Percentiles rank a stretch among this genome's conserved stretches.
Evolutionary conservation across 179 eudicot genomes (phyloP).

Genomic region (Carnegiea gigantea): DNA sequence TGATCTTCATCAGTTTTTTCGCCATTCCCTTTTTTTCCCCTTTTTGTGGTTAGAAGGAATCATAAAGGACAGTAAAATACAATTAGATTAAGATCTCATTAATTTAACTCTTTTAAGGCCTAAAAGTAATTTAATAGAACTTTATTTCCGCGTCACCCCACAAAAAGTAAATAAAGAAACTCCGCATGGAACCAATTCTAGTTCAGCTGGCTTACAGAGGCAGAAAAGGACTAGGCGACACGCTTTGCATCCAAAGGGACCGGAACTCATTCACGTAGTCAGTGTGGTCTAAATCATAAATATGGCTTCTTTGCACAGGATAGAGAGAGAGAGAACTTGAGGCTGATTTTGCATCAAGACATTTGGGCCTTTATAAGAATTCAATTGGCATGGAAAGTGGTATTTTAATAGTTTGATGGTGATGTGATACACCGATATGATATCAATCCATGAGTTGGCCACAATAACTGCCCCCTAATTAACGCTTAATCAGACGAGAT

Average conservation of each 20-base stretch:
- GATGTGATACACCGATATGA: neutral
- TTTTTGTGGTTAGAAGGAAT: no score
- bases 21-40: no score
- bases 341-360: constrained; percentile 22
- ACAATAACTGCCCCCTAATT: neutral
- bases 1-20: no score
- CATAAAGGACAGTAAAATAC: no score
- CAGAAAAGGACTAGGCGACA: neutral
- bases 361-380: constrained; percentile 9
- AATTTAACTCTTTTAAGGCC: no score
- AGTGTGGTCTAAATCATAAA: neutral
- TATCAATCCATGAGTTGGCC: neutral
- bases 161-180: neutral
- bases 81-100: no score
- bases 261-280: neutral
- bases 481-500: neutral
- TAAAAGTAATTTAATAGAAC: no score
- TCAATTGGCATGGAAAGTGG: constrained; percentile 1
- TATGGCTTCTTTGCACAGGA: neutral
- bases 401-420: neutral
- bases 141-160: neutral
- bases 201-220: neutral
- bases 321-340: constrained; percentile 1
- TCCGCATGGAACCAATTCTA: neutral
- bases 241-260: neutral